Base-by-base conservation (phyloP, 169 alveolate genomes). In the Eimeria praecox region DNA sequence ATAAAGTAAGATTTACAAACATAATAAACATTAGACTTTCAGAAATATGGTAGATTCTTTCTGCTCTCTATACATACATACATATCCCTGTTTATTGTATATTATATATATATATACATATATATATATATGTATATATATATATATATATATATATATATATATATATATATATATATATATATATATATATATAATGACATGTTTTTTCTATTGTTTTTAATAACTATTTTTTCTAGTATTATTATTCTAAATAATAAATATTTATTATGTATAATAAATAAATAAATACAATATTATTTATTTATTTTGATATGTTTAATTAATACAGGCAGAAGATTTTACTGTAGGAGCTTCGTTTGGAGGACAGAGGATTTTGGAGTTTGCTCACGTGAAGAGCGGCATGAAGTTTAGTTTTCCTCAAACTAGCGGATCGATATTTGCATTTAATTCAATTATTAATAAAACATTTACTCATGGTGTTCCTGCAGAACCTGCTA, bases 271-370 rank as follows among this genome's bases (percentile, higher is more conserved):
- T 66, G 42, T 9, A 30, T 24, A 27, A 16, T 66, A 66, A 66
- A 49, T 5, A 49, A 49, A 30, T 16, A n/a, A n/a, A n/a, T n/a
- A n/a, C n/a, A n/a, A 2, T 69, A 8, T n/a, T 69, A n/a, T 30
- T 69, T 69, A 14, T 3, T 10, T 20, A n/a, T 69, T 30, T n/a
- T 0, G 18, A n/a, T 35, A 20, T 20, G 10, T 27, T 3, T n/a
- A n/a, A 20, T 9, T 16, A 20, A 10, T 73, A 85, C 95, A 92
- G 80, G 78, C 90, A 44, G 97, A 96, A 78, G 97, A 96, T 75
- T 83, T 95, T 87, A 96, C 97, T 1, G 96, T 95, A 14, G 97
- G 97, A 33, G 97, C 97, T 30, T 96, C 97, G 16, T 94, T 96
- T 66, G 97, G 97, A 12, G 94, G 95, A 22, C 95, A 94, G 49